phyloP scores from a whole-genome alignment of 306 rosid genomes.

The Alnus glutinosa region DNA sequence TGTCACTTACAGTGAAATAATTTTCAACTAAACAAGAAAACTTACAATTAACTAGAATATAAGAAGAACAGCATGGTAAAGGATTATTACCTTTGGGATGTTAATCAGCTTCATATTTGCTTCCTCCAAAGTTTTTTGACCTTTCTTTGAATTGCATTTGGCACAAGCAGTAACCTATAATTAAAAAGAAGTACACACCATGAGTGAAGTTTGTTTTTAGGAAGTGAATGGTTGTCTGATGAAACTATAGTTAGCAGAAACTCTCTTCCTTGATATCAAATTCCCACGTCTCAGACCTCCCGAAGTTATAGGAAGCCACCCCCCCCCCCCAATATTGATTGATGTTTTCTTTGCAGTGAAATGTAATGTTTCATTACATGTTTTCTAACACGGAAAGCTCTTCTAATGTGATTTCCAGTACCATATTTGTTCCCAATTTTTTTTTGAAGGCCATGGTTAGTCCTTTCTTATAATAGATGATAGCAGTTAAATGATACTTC shows the following conservation, averaged over 20 bases:
- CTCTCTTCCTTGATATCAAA: neutral
- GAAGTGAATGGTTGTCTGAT: neutral
- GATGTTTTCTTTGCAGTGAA: neutral
- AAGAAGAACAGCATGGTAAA: neutral
- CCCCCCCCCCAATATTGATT: neutral
- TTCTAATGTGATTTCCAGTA: neutral
- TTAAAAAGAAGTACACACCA: constrained; percentile 25
- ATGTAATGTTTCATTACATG: neutral
- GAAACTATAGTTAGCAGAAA: constrained; percentile 7
- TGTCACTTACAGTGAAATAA: neutral
- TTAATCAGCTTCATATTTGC: constrained; percentile 83
- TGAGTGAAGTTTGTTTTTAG: constrained; percentile 11
- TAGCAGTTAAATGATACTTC: neutral
- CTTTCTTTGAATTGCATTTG: constrained; percentile 89
- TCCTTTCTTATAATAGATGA: neutral
- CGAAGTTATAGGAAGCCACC: neutral
- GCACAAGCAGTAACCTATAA: constrained; percentile 82
- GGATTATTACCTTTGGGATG: constrained; percentile 68
- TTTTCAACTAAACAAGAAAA: constrained; percentile 19
- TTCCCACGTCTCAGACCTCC: neutral
- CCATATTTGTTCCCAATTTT: neutral
- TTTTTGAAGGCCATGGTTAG: constrained; percentile 2
- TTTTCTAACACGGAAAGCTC: neutral
- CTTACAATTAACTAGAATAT: neutral
- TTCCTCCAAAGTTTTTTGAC: constrained; percentile 74